Percentiles rank a stretch among this genome's conserved stretches.
Conservation (phyloP, 169 alveolate species). For the Plasmodium sp. region DNA sequence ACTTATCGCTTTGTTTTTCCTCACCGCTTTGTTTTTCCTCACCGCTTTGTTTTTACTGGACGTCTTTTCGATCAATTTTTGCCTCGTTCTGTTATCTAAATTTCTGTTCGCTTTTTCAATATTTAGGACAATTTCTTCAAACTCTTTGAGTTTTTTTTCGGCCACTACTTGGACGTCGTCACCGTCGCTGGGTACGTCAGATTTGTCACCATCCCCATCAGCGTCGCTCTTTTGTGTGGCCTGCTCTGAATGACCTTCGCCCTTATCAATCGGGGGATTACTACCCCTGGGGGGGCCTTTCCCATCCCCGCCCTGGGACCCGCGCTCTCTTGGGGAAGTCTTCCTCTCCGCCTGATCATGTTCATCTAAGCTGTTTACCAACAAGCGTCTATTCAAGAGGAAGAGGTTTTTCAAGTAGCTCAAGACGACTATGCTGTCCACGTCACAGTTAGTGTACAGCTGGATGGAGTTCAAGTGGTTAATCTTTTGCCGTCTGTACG, state of each 20-base stretch:
- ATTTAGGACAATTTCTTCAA: conserved; percentile 50
- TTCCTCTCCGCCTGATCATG: not conserved
- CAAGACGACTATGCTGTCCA: conserved; percentile 11
- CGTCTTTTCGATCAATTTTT: not conserved
- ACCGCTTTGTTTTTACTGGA: not conserved
- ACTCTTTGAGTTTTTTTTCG: conserved; percentile 11
- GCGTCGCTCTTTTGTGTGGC: not conserved
- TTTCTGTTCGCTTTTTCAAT: conserved; percentile 1
- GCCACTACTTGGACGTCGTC: conserved; percentile 21
- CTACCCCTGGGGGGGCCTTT: not conserved
- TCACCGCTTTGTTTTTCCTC: not conserved
- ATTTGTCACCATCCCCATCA: not conserved
- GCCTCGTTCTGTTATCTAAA: not conserved
- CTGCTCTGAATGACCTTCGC: not conserved
- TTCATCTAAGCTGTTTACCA: not conserved
- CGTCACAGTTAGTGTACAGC: conserved; percentile 24
- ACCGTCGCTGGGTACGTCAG: not conserved
- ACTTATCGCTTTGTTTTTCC: not conserved
- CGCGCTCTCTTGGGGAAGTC: not conserved
- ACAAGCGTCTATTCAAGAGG: not conserved
- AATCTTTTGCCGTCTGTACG: conserved; percentile 15
- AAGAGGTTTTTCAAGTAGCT: conserved; percentile 36
- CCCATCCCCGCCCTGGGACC: not conserved
- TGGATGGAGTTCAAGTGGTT: conserved; percentile 20
- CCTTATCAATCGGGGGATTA: not conserved